phyloP scores from a whole-genome alignment of 225 moss, liverwort and hornwort genomes.

The Rhytidiadelphus loreus region DNA sequence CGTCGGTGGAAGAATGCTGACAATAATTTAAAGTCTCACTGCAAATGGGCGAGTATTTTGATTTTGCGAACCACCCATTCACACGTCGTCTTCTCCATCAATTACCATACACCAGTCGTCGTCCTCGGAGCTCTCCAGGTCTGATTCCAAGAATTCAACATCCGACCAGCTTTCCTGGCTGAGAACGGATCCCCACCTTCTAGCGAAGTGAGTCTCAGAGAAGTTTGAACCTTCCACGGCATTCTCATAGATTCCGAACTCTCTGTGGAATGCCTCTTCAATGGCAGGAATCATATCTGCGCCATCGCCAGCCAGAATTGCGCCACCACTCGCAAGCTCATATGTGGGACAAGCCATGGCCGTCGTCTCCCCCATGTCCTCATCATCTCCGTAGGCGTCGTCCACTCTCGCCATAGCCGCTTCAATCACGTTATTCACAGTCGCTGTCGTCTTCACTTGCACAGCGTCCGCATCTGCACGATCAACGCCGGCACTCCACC shows the following conservation, averaged over 20 bases:
- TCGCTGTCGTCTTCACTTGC: neutral
- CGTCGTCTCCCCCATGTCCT: neutral
- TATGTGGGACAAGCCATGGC: neutral
- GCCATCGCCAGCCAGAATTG: neutral
- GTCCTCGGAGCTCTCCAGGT: neutral
- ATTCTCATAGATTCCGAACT: conserved; percentile 11
- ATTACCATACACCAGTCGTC: neutral
- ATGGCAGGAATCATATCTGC: neutral
- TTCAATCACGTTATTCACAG: conserved; percentile 12
- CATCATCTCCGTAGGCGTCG: neutral
- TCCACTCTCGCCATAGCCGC: neutral
- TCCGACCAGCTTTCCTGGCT: conserved; percentile 23
- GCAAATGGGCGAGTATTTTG: neutral
- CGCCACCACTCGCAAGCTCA: neutral
- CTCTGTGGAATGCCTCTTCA: neutral
- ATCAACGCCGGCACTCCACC: neutral
- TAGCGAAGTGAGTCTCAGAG: neutral
- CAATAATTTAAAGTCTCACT: neutral
- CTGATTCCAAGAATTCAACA: neutral
- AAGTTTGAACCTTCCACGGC: conserved; percentile 13
- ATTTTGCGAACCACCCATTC: neutral
- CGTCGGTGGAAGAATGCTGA: neutral
- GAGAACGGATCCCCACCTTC: neutral
- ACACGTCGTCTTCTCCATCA: neutral
- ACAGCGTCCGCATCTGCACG: neutral